phyloP scores from a whole-genome alignment of 225 moss, liverwort and hornwort genomes.

The Physcomitrium patens region DNA sequence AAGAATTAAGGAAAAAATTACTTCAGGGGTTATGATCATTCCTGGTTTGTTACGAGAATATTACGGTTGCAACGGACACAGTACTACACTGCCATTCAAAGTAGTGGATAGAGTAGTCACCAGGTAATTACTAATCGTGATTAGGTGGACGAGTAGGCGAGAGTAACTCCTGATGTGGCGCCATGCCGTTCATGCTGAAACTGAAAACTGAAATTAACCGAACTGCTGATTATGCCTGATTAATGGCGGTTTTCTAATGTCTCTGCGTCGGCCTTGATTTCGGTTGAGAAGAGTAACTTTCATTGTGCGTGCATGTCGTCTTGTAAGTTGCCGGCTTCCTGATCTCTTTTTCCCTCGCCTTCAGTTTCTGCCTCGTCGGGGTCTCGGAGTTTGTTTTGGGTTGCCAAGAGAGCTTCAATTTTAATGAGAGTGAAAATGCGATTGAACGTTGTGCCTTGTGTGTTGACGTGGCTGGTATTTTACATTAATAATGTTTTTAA shows the following conservation, averaged over 20 bases:
- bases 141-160: too few species aligned
- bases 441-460: slow-evolving; percentile 6
- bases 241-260: too few species aligned
- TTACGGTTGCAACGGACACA: slow-evolving; percentile 8
- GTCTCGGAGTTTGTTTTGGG: background rate
- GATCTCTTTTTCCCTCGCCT: slow-evolving; percentile 29
- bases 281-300: slow-evolving; percentile 25
- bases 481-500: slow-evolving; percentile 1
- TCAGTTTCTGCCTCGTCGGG: slow-evolving; percentile 17
- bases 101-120: slow-evolving; percentile 30
- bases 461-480: background rate
- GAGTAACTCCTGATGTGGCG: too few species aligned
- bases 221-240: too few species aligned
- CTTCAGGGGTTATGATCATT: background rate
- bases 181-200: too few species aligned
- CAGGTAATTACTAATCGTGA: too few species aligned
- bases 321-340: slow-evolving; percentile 17
- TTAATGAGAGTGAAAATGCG: background rate
- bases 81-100: slow-evolving; percentile 26
- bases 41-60: slow-evolving; percentile 9
- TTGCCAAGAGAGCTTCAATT: background rate
- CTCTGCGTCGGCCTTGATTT: slow-evolving; percentile 19
- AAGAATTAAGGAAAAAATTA: background rate
- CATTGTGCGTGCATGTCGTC: background rate
- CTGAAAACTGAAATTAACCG: too few species aligned